These are phyloP conservation scores for Cyamopsis tetragonoloba DNA, from an alignment of 306 rosid species.

Conservation along the genomic window DNA sequence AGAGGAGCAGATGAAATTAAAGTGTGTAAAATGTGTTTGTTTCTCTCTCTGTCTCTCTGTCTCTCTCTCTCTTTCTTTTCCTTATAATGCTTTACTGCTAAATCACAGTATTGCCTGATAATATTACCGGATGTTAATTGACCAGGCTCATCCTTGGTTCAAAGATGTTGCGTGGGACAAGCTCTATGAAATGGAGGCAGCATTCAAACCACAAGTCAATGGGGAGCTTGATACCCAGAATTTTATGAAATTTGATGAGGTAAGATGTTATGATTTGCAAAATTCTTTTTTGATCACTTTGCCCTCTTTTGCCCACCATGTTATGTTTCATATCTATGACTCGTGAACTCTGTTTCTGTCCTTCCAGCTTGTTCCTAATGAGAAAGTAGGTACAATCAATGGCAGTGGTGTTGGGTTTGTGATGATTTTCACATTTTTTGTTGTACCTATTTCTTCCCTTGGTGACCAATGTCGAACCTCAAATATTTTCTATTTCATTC, in stretches of 20 bases:
- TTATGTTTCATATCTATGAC: background rate
- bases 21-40: conserved; percentile 41
- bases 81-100: background rate
- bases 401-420: background rate
- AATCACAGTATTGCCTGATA: background rate
- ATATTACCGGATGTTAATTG: conserved; percentile 2
- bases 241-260: conserved; percentile 93
- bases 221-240: conserved; percentile 96
- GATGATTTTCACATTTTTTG: background rate
- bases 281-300: conserved; percentile 3
- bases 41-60: background rate
- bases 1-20: conserved; percentile 70
- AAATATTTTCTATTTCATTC: background rate
- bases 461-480: background rate
- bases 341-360: background rate
- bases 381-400: background rate
- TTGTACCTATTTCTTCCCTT: background rate
- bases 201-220: conserved; percentile 85
- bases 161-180: conserved; percentile 67
- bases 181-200: conserved; percentile 83
- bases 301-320: background rate
- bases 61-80: background rate
- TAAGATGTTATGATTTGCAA: conserved; percentile 13
- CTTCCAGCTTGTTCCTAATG: background rate
- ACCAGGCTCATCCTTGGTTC: conserved; percentile 93